Evolutionary conservation across 2,329 filamentous ascomycete genomes (phyloP).

Genomic region (Dothidotthia symphoricarpi): DNA sequence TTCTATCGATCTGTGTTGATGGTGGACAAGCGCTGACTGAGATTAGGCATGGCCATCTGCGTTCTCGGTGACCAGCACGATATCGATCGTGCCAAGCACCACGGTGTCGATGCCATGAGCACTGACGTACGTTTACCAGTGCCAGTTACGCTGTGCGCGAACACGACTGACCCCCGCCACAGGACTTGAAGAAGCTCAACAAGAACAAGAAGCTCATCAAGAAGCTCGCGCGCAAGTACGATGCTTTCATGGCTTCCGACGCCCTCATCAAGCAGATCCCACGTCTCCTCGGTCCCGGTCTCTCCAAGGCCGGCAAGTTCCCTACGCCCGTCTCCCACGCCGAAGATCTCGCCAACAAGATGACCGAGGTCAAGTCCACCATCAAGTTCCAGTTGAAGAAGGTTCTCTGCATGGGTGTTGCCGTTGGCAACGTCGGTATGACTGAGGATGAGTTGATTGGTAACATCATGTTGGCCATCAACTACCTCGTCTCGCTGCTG

Average conservation of each 20-base stretch:
- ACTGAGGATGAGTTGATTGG: conserved; percentile 89
- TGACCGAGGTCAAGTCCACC: conserved; percentile 99
- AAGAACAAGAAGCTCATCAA: conserved; percentile 99
- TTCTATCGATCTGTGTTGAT: background rate
- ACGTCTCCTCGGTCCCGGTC: conserved; percentile 83
- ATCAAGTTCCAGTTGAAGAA: conserved; percentile 99
- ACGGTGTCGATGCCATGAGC: conserved; percentile 97
- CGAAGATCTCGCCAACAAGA: conserved; percentile 91
- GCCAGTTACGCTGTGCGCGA: background rate
- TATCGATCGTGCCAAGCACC: conserved; percentile 99
- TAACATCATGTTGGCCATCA: conserved; percentile 99
- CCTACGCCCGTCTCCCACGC: conserved; percentile 95
- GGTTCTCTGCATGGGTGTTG: conserved; percentile 99
- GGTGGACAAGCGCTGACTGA: conserved; percentile 8
- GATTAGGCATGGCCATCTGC: conserved; percentile 47
- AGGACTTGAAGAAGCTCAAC: conserved; percentile 99
- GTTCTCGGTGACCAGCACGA: conserved; percentile 94
- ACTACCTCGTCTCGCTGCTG: conserved; percentile 98
- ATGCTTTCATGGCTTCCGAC: conserved; percentile 97
- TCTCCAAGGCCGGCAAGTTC: conserved; percentile 88
- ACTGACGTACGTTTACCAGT: conserved; percentile 61
- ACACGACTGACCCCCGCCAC: conserved; percentile 5
- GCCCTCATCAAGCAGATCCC: conserved; percentile 99
- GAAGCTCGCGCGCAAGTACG: conserved; percentile 99
- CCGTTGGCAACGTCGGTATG: conserved; percentile 98